Evolutionary conservation across 352 stramenopile species (phyloP), one percentile per base, ranked within the genome.

Genomic region (Blastocystis sp.): DNA sequence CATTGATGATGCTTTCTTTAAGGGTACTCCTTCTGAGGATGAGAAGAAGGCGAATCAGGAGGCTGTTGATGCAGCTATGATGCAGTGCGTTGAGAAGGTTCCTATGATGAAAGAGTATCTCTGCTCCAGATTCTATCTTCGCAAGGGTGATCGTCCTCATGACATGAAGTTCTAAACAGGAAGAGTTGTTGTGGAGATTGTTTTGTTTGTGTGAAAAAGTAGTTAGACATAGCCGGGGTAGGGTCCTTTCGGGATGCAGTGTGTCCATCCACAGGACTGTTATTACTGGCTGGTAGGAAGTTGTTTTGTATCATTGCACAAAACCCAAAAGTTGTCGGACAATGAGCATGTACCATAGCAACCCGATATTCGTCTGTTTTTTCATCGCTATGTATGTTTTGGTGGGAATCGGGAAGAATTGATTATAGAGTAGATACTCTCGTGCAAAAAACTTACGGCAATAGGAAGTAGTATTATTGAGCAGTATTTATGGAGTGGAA

Each of bases 11-110:
- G 94, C 93, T 82, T 99, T 98, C 93, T 99, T 99, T 93, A 94
- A 91, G 41, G 41, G 37, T 8, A 41, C 95, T 69, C 94, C 96
- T 92, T 97, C 98, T 76, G 93, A 93, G 90, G 97, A 98, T 90
- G 93, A 98, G 93, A 94, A 95, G 91, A 99, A 99, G 94, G 97
- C 95, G 87, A 96, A 98, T 92, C 97, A 99, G 94, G 97, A 98
- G 93, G 93, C 93, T 69, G 96, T 99, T 61, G 97, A 99, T 93
- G 94, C 93, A 66, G 94, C 92, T 62, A 91, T 97, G 76, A 79
- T 94, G 39, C 62, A 84, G 73, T 84, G 91, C 77, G 47, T 97
- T 23, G 91, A 91, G 34, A 92, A 93, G 54, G 94, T 95, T 89
- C 92, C 93, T 61, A 96, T 98, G 93, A 93, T 99, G 90, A 98